phyloP scores from a whole-genome alignment of 192 early-diverging fungal species.

The Mortierella hygrophila region DNA sequence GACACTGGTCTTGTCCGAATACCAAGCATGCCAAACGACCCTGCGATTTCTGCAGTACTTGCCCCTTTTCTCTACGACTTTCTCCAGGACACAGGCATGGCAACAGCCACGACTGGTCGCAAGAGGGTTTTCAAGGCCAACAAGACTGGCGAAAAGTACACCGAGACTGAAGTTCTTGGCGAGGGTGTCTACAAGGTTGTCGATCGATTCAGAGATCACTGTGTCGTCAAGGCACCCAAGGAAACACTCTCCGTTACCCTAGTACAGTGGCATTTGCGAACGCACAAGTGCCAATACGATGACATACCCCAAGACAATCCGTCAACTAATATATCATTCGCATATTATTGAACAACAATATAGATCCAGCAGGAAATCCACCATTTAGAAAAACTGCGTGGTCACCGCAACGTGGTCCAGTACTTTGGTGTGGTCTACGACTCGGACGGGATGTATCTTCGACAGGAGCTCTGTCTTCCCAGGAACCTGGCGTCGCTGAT shows the following conservation, averaged over 20 bases:
- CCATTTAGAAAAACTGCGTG: background rate
- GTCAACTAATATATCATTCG: too few relatives aligned
- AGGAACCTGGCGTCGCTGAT: background rate
- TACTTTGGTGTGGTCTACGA: constrained; percentile 2
- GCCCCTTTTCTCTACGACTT: background rate
- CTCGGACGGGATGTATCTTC: background rate
- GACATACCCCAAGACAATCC: background rate
- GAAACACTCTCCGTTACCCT: background rate
- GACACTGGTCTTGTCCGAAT: too few relatives aligned
- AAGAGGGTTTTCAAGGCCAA: background rate
- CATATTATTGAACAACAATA: background rate
- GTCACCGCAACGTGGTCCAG: background rate
- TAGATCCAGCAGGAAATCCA: background rate
- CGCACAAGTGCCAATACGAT: too few relatives aligned
- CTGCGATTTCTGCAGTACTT: background rate
- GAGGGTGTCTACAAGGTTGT: background rate
- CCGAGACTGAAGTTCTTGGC: background rate
- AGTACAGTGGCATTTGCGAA: too few relatives aligned
- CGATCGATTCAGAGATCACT: background rate
- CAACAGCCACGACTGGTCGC: background rate
- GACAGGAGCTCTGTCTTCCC: background rate
- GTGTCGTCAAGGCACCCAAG: background rate
- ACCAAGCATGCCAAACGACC: background rate
- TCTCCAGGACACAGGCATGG: background rate
- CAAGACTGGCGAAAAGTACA: background rate